Evolutionary conservation across 2,329 filamentous ascomycete species (phyloP), one percentile per base, ranked within the genome.

Genomic region (Diaporthe velutina): DNA sequence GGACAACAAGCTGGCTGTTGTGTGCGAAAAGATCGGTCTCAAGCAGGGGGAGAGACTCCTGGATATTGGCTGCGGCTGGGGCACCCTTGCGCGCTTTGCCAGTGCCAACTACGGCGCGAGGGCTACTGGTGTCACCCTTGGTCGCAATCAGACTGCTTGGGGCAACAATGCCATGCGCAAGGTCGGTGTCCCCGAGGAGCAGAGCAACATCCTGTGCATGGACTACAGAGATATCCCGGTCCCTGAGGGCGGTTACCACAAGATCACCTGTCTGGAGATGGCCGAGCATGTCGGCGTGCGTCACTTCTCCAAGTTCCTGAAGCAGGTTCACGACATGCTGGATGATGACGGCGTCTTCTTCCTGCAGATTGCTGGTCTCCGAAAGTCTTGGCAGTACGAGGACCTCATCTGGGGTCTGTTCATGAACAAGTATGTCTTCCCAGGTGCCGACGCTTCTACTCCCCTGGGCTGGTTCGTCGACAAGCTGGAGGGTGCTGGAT

Each of bases 361-460:
- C 90, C 90, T 98, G 76, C 97, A 98, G 85, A 95, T 97, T 80
- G 95, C 96, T 80, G 97, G 97, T 86, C 90, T 99, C 76, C 93
- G 97, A 80, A 97, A 97, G 88, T 88, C 90, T 77, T 98, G 97
- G 97, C 97, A 98, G 85, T 98, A 98, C 82, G 96, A 98, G 89
- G 96, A 98, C 86, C 90, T 98, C 70, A 94, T 96, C 84, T 98
- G 97, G 97, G 97, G 97, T 83, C 90, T 98, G 61, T 98, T 98
- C 90, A 98, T 98, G 95, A 98, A 98, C 93, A 98, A 98, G 88
- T 98, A 98, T 86, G 90, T 98, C 84, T 98, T 98, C 91, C 97
- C 96, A 45, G 97, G 97, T 83, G 97, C 97, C 70, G 97, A 98
- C 83, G 97, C 97, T 70, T 98, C 95, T 57, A 98, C 95, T 74